Evolutionary conservation across 2,329 filamentous ascomycete genomes (phyloP).

Genomic region (Huntiella decipiens): DNA sequence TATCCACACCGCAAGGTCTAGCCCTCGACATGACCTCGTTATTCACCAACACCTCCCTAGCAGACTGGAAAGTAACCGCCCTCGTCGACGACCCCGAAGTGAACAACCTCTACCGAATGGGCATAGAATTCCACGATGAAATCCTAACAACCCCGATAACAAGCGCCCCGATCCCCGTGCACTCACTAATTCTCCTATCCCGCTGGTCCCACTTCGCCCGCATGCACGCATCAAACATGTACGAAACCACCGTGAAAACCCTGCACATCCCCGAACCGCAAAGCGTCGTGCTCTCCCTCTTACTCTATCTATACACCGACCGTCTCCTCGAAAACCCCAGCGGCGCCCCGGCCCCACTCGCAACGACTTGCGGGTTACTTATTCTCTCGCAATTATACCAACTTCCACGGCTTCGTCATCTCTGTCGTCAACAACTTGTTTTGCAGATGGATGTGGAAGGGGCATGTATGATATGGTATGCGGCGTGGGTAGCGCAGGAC

Average conservation of each 20-base stretch:
- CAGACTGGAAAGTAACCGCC: not conserved
- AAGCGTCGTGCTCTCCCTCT: conserved; percentile 77
- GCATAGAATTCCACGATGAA: conserved; percentile 58
- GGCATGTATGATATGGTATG: conserved; percentile 91
- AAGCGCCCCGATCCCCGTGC: conserved; percentile 77
- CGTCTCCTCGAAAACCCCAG: conserved; percentile 51
- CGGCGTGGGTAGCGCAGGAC: conserved; percentile 73
- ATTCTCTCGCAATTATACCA: conserved; percentile 98
- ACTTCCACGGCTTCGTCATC: conserved; percentile 74
- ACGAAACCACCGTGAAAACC: conserved; percentile 87
- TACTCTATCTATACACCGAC: conserved; percentile 94
- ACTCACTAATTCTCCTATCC: conserved; percentile 82
- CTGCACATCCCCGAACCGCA: conserved; percentile 98
- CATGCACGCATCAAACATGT: conserved; percentile 85
- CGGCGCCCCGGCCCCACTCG: conserved; percentile 56
- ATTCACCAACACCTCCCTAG: too few relatives aligned
- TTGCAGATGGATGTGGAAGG: conserved; percentile 88
- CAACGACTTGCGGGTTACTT: conserved; percentile 79
- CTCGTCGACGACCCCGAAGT: conserved; percentile 64
- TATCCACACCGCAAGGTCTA: conserved; percentile 41
- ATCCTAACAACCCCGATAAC: conserved; percentile 51
- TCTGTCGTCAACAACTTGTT: conserved; percentile 78
- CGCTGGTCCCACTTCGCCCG: conserved; percentile 94
- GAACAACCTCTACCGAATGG: conserved; percentile 72
- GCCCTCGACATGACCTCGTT: conserved; percentile 61